Base-by-base conservation (phyloP, 2,329 filamentous ascomycete species). In the Trichoderma koningiopsis region DNA sequence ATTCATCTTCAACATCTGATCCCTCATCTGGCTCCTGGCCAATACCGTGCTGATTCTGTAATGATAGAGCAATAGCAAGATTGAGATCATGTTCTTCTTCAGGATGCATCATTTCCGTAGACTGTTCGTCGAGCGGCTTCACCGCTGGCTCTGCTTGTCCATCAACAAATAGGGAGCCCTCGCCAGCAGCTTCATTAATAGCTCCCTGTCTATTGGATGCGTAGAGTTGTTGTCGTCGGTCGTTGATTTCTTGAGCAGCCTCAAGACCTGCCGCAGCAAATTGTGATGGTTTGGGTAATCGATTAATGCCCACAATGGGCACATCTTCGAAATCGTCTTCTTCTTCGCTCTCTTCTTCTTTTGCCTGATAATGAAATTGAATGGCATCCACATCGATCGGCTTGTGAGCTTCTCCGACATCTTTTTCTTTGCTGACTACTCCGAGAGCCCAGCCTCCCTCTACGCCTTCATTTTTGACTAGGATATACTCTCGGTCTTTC, bases 381-480 rank as follows among this genome's bases (percentile, higher is more conserved):
- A 87, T 85, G 66, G 83, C 87, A 77, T 99, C 96, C 22, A 99
- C 88, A 77, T 98, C 94, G 70, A 99, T 98, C 0, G 96, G 95
- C 77, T 94, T 97, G 72, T 94, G 91, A 33, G 89, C 88, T 72
- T 92, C 87, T 3, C 93, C 94, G 55, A 90, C 86, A 62, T 96
- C 88, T 72, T 92, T 96, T 70, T 93, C 91, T 71, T 90, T 93
- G 71, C 91, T 94, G 27, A 99, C 94, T 31, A 99, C 96, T 64
- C 96, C 96, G 6, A 99, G 82, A 0, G 95, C 95, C 94, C 94
- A 99, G 5, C 96, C 96, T 57, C 96, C 96, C 78, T 98, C 95
- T 1, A 93, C 94, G 0, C 94, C 93, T 56, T 96, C 93, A 74
- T 98, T 98, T 81, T 96, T 97, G 49, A 99, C 94, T 4, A 99